Base-by-base conservation (phyloP, 257 asterid genomes). In the Nicotiana paniculata region DNA sequence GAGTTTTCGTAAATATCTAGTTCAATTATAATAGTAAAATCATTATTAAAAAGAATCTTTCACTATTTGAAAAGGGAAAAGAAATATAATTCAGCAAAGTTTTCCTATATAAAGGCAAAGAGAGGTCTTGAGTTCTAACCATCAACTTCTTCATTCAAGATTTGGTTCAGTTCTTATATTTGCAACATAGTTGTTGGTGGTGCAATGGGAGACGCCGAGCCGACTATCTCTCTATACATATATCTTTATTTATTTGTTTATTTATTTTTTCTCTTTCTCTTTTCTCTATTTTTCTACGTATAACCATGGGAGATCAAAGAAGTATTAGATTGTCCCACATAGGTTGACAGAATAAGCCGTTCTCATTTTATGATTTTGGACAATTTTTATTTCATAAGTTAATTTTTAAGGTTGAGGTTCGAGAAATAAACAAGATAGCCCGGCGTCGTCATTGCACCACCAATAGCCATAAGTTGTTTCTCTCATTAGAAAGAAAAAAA, bases 401-500 rank as follows among this genome's bases (percentile, higher is more conserved):
- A 39, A 6, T 39, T 39, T 32, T 39, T 6, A 9, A 39, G 46
- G 9, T 39, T 7, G 9, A 39, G 10, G 24, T 21, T 21, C 24
- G 24, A 21, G 24, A 0, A 21, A 21, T 21, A 21, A 21, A 4
- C 35, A 32, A 24, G 3, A 3, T 4, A 12, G 64, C 85, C 65
- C 85, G 85, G 87, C 84, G 85, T 87, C 84, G 85, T 81, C 88
- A 87, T 87, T 87, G 90, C 88, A 87, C 90, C 88, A 87, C 88
- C 43, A 58, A 85, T 82, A 77, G 35, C 82, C 84, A 84, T 86
- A 75, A 11, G 39, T 75, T 75, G 80, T 21, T 21, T 21, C 24
- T 21, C 24, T 21, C 24, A 21, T 21, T 21, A 21, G 24, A 21
- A 21, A 21, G 24, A 21, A 21, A 21, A 21, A 21, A 21, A 21